These are phyloP conservation scores for Phytophthora syringae DNA, from an alignment of 352 stramenopile genomes.

Conservation along the genomic window DNA sequence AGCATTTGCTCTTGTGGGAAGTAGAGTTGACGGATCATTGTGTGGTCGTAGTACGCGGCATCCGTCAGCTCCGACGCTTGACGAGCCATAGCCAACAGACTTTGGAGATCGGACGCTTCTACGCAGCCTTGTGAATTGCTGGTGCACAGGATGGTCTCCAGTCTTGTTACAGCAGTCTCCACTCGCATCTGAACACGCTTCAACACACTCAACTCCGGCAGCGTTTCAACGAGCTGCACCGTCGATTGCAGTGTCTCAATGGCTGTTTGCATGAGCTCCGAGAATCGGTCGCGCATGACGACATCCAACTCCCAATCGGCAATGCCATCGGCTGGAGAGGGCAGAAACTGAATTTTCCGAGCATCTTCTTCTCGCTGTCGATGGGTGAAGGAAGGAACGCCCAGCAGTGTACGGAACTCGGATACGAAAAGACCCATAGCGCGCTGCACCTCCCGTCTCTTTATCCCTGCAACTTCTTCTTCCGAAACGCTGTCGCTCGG, in stretches of 20 bases:
- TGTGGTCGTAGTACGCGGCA: constrained; percentile 70
- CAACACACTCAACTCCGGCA: constrained; percentile 79
- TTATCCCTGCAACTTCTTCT: neutral
- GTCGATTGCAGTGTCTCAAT: constrained; percentile 80
- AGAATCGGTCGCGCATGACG: constrained; percentile 52
- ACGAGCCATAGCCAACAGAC: constrained; percentile 46
- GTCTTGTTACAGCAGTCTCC: constrained; percentile 45
- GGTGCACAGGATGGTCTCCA: constrained; percentile 63
- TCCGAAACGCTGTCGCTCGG: neutral
- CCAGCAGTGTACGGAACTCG: constrained; percentile 68
- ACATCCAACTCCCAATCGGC: constrained; percentile 80
- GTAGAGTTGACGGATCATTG: constrained; percentile 78
- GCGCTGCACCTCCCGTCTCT: constrained; percentile 45
- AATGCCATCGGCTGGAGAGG: constrained; percentile 57
- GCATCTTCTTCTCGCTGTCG: constrained; percentile 41
- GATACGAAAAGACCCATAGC: constrained; percentile 77
- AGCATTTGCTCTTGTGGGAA: constrained; percentile 77
- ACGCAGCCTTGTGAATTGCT: constrained; percentile 28
- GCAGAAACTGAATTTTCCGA: constrained; percentile 47
- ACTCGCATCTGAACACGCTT: constrained; percentile 69
- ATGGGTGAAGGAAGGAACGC: constrained; percentile 56
- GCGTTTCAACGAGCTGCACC: constrained; percentile 66
- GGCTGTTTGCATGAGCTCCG: constrained; percentile 59
- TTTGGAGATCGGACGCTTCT: constrained; percentile 28
- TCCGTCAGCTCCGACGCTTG: constrained; percentile 58